phyloP scores from a whole-genome alignment of 208 protist genomes.

The Leishmania aethiopica region DNA sequence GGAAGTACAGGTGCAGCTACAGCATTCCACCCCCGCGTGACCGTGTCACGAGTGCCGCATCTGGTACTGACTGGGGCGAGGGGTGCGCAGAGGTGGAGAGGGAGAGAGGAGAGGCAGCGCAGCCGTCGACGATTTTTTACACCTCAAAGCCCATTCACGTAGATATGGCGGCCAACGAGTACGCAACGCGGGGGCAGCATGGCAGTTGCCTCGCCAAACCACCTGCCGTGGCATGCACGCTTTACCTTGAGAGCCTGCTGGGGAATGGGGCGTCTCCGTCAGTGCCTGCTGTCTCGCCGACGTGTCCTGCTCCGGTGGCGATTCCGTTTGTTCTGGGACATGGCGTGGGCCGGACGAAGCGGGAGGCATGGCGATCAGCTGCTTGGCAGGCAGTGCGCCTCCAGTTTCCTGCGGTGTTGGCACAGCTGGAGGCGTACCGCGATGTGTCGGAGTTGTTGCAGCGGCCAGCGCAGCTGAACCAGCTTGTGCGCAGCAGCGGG shows the following conservation, averaged over 20 bases:
- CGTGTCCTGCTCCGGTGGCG: neutral
- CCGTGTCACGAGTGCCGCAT: neutral
- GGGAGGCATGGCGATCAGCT: slow-evolving; percentile 56
- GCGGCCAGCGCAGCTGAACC: slow-evolving; percentile 20
- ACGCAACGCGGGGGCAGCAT: neutral
- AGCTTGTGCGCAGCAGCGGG: slow-evolving; percentile 2
- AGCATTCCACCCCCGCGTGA: neutral
- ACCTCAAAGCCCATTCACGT: slow-evolving; percentile 12
- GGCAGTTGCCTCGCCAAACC: neutral
- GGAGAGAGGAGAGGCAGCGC: neutral
- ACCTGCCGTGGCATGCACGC: slow-evolving; percentile 17
- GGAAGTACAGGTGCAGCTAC: slow-evolving; percentile 67
- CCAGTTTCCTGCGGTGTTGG: slow-evolving; percentile 51
- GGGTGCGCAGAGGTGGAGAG: neutral
- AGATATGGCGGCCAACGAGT: neutral
- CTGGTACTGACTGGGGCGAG: neutral
- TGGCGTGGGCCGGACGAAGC: slow-evolving; percentile 50
- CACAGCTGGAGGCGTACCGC: slow-evolving; percentile 48
- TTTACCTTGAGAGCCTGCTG: slow-evolving; percentile 18
- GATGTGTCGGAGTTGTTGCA: slow-evolving; percentile 28
- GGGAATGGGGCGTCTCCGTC: neutral
- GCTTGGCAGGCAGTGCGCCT: slow-evolving; percentile 51
- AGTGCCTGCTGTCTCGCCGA: neutral
- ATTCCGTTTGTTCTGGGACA: slow-evolving; percentile 48
- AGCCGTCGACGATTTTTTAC: slow-evolving; percentile 28